Conservation (phyloP, 306 rosid species). For the Cucumis cinereus region DNA sequence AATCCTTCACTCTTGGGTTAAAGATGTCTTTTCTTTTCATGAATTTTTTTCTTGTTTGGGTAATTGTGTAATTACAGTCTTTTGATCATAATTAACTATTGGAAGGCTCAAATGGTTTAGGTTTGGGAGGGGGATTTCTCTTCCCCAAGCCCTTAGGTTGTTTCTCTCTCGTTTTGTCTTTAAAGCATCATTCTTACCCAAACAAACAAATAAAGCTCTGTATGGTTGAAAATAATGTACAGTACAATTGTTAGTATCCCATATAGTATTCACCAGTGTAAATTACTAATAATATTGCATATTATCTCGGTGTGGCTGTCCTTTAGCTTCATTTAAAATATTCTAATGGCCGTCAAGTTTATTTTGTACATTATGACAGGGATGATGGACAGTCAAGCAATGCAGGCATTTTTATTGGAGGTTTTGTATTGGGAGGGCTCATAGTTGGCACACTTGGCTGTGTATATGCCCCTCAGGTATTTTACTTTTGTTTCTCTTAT, state of each 20-base stretch:
- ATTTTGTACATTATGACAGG: constrained; percentile 28
- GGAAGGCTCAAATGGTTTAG: not conserved
- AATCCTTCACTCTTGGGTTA: not conserved
- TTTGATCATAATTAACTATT: not conserved
- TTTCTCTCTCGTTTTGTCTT: not conserved
- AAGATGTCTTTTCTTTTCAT: not conserved
- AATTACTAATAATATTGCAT: not conserved
- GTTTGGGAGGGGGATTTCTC: not conserved
- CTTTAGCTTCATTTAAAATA: not conserved
- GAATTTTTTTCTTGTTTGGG: not conserved
- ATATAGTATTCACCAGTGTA: not conserved
- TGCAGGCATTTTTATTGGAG: constrained; percentile 78
- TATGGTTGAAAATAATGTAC: not conserved
- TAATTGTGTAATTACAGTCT: not conserved
- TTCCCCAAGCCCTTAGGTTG: not conserved
- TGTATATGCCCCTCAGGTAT: constrained; percentile 97
- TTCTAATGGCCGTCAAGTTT: constrained; percentile 11
- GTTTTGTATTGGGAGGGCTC: constrained; percentile 90
- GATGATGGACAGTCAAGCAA: constrained; percentile 56
- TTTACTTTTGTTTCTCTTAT: constrained; percentile 1
- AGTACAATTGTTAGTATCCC: not conserved
- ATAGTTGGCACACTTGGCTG: constrained; percentile 81
- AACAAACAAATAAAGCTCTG: not conserved
- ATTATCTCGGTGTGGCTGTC: not conserved
- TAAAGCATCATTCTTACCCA: not conserved